Conservation (phyloP, 495 filamentous ascomycete genomes). For the Podospora didyma region DNA sequence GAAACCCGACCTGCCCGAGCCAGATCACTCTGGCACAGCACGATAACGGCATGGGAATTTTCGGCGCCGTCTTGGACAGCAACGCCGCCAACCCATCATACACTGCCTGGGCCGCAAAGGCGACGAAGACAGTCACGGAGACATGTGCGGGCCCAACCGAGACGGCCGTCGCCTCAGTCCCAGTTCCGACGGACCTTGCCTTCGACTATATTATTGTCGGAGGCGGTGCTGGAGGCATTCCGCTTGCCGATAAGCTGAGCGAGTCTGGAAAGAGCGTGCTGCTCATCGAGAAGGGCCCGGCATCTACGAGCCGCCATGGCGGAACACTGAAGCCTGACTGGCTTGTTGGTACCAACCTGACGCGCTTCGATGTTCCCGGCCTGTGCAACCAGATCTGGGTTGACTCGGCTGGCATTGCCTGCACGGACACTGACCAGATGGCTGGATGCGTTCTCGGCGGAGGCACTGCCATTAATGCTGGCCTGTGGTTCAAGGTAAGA, state of each 20-base stretch:
- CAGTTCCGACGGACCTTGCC: slow-evolving; percentile 41
- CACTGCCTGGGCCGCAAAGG: slow-evolving; percentile 44
- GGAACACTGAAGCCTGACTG: slow-evolving; percentile 58
- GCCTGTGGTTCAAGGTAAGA: slow-evolving; percentile 45
- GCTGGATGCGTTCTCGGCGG: slow-evolving; percentile 76
- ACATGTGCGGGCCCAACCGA: slow-evolving; percentile 28
- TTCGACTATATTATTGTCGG: slow-evolving; percentile 70
- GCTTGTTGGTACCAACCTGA: slow-evolving; percentile 62
- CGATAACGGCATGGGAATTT: slow-evolving; percentile 40
- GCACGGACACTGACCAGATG: slow-evolving; percentile 67
- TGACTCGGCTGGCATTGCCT: slow-evolving; percentile 58
- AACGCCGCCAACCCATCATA: slow-evolving; percentile 48
- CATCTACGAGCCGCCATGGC: slow-evolving; percentile 55
- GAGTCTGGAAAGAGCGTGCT: slow-evolving; percentile 60
- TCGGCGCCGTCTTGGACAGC: slow-evolving; percentile 34
- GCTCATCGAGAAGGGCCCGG: slow-evolving; percentile 62
- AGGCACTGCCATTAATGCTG: slow-evolving; percentile 72
- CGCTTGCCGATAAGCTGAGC: slow-evolving; percentile 60
- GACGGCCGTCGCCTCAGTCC: slow-evolving; percentile 25
- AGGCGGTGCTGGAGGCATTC: slow-evolving; percentile 61
- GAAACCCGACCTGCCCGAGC: slow-evolving; percentile 30
- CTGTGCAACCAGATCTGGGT: slow-evolving; percentile 69
- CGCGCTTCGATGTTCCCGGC: slow-evolving; percentile 76
- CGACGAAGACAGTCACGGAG: slow-evolving; percentile 35
- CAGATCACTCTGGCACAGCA: slow-evolving; percentile 30